Base-by-base conservation (phyloP, 306 rosid species). In the Prosopis cineraria region DNA sequence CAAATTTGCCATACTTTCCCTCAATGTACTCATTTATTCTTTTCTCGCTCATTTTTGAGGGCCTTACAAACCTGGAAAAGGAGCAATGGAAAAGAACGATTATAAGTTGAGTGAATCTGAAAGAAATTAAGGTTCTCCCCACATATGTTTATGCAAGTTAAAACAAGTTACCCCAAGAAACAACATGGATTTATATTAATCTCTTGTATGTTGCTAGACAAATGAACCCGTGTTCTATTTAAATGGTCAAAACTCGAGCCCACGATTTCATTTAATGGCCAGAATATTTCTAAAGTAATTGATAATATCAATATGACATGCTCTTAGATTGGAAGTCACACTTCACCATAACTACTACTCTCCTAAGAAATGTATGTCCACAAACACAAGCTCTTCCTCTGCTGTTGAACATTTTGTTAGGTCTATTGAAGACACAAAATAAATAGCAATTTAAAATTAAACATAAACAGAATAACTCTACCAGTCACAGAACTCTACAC, bases 1-100 rank as follows among this genome's bases (percentile, higher is more conserved):
- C 97, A 87, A 90, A 85, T 62, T 92, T 94, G 59, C 98, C 98
- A 22, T 94, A 94, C 67, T 94, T 94, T 66, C 96, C 97, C 81
- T 90, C 93, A 75, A 92, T 88, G 73, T 94, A 94, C 78, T 90
- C 93, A 78, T 87, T 90, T 81, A 90, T 87, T 79, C 88, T 84
- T 53, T 70, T 87, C 72, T 90, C 87, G 0, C 88, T 85, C 97
- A 94, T 94, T 74, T 62, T 81, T 22, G 97, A 36, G 10, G 98
- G 98, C 87, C 97, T 90, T 68, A 92, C 98, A 60, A 94, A 94
- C 89, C 97, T 94, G 87, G 40, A 34, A 82, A 78, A 78, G 80
- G 76, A 75, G 68, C 80, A 45, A 77, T 22, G 58, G 73, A 66
- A 60, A 76, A 7, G 66, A 60, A 33, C 53, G 64, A 67, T 0